Conservation (phyloP, 2,329 filamentous ascomycete genomes). For the Fusarium buharicum region DNA sequence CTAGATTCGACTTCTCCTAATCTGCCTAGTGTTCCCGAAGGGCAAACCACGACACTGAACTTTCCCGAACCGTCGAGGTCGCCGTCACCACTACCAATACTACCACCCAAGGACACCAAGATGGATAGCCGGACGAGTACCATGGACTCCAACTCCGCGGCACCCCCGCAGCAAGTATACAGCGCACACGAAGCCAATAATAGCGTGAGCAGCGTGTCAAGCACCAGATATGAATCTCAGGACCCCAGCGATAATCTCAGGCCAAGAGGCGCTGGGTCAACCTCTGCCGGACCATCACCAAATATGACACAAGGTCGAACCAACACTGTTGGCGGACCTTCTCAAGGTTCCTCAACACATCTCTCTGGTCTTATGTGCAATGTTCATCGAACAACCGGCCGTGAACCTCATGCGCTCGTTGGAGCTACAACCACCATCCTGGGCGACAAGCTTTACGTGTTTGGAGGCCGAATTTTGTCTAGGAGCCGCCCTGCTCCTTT, state of each 20-base stretch:
- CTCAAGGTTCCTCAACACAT: conserved; percentile 64
- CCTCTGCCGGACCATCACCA: conserved; percentile 68
- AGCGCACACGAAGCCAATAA: conserved; percentile 50
- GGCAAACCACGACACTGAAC: conserved; percentile 44
- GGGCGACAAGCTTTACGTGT: conserved; percentile 96
- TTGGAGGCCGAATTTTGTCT: conserved; percentile 89
- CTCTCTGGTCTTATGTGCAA: conserved; percentile 76
- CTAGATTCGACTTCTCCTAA: conserved; percentile 47
- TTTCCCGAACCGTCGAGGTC: conserved; percentile 24
- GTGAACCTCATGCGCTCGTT: conserved; percentile 89
- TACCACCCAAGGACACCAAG: conserved; percentile 48
- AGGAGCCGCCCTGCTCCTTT: conserved; percentile 81
- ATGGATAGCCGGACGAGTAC: conserved; percentile 58
- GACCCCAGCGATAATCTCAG: conserved; percentile 59
- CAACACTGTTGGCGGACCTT: conserved; percentile 54
- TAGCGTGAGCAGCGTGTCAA: conserved; percentile 60
- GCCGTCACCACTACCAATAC: conserved; percentile 20
- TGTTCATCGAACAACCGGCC: conserved; percentile 86
- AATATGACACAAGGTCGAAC: conserved; percentile 54
- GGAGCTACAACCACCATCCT: conserved; percentile 95
- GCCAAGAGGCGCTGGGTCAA: conserved; percentile 63
- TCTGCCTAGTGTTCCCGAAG: conserved; percentile 49
- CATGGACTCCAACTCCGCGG: conserved; percentile 59
- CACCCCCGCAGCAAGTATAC: conserved; percentile 53
- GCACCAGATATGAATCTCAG: conserved; percentile 58